Conservation (phyloP, 2,329 filamentous ascomycete species). For the Apiospora sp. region DNA sequence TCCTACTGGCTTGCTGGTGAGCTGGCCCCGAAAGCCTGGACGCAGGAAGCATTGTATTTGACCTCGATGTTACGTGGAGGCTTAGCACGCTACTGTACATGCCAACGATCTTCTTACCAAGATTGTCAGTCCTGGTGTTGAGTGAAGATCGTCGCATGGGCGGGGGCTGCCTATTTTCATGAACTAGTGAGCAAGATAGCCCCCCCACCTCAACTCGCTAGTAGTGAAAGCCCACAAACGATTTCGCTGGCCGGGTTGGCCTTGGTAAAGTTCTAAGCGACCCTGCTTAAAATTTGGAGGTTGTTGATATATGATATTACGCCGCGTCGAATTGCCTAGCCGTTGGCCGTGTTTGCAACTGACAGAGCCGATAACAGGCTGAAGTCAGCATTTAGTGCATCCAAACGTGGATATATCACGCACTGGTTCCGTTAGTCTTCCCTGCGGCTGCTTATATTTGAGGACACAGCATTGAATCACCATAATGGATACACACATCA, state of each 20-base stretch:
- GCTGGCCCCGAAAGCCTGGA: neutral
- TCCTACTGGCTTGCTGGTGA: neutral
- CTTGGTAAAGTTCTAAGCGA: neutral
- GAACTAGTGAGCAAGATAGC: neutral
- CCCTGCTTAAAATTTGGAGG: neutral
- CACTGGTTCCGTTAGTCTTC: neutral
- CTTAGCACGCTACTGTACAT: constrained; percentile 4
- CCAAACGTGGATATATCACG: neutral
- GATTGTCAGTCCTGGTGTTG: neutral
- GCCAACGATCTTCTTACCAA: constrained; percentile 12
- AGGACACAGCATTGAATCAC: no score
- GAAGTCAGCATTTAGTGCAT: neutral
- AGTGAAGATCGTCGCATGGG: constrained; percentile 4
- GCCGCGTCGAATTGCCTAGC: neutral
- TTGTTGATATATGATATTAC: neutral
- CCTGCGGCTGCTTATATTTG: neutral
- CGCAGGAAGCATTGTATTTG: neutral
- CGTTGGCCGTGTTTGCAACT: neutral
- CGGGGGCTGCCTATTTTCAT: neutral
- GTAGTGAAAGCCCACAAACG: neutral
- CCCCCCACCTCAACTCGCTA: neutral
- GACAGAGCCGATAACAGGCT: neutral
- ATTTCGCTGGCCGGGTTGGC: neutral
- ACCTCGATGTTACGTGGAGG: neutral
- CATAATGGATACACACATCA: no score